Base-by-base conservation (phyloP, 2,329 filamentous ascomycete genomes). In the Diaporthe ilicicola region DNA sequence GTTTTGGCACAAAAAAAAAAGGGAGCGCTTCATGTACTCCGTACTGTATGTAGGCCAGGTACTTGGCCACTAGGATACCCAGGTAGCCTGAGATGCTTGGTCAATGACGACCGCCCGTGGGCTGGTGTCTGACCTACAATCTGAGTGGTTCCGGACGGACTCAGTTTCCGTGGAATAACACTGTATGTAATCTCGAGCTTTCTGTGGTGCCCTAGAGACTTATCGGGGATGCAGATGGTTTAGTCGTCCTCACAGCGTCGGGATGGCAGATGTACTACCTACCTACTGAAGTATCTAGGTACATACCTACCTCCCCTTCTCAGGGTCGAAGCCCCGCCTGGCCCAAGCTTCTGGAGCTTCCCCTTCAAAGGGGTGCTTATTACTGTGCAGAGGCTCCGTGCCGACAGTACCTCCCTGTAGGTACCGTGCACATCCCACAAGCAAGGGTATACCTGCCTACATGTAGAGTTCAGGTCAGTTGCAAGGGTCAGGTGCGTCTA, bases 291-390 rank as follows among this genome's bases (percentile, higher is more conserved):
- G 34, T 55, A 54, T 12, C 17, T 22, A 32, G 50, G 50, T 22
- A 32, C 4, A n/a, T 34, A 34, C n/a, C 9, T 15, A 17, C 27
- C 34, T 42, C n/a, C 12, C 17, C n/a, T 44, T 22, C 62, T 53
- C 22, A 17, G 7, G 17, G n/a, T 10, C 6, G 15, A 4, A n/a
- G 65, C 65, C 65, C 65, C 53, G 42, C 65, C 9, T 68, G 65
- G 65, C 42, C 65, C 51, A 48, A 68, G 65, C 65, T 68, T 56
- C 65, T 64, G 59, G 59, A 55, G 51, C 39, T 68, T 2, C 34
- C 51, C n/a, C 4, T 17, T n/a, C 15, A 19, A 22, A 4, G 22
- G 65, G 24, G n/a, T n/a, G n/a, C n/a, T n/a, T n/a, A n/a, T n/a
- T n/a, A n/a, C n/a, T n/a, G n/a, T n/a, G n/a, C n/a, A n/a, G n/a